Evolutionary conservation across 768 basidiomycete genomes (phyloP).

Genomic region (Psilocybe cyanescens): DNA sequence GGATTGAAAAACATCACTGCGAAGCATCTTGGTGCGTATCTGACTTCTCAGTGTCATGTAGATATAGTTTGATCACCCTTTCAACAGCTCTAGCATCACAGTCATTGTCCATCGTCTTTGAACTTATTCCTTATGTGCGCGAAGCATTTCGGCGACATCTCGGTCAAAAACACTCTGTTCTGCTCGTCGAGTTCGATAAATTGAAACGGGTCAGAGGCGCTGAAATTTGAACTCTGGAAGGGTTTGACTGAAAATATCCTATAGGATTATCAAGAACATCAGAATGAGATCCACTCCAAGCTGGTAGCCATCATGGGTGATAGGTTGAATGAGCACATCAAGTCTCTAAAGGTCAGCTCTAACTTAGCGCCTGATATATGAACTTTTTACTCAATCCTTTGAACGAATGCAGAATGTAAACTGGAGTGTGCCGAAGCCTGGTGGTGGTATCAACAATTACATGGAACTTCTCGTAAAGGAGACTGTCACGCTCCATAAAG

Average conservation of each 20-base stretch:
- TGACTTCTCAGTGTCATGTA: background rate
- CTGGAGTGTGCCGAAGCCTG: constrained; percentile 70
- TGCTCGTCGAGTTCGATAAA: constrained; percentile 98
- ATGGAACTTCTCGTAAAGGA: constrained; percentile 95
- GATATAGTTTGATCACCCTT: constrained; percentile 8
- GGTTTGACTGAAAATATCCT: constrained; percentile 3
- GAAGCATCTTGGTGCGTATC: constrained; percentile 79
- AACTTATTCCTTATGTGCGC: constrained; percentile 93
- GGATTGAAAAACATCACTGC: constrained; percentile 98
- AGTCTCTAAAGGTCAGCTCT: constrained; percentile 67
- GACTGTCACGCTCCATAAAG: constrained; percentile 94
- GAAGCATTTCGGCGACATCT: constrained; percentile 95
- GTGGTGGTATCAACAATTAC: constrained; percentile 79
- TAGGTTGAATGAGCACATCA: constrained; percentile 84
- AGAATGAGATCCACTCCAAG: constrained; percentile 98
- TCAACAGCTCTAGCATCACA: constrained; percentile 89
- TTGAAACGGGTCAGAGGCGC: constrained; percentile 79
- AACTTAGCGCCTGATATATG: constrained; percentile 5
- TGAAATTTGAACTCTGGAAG: constrained; percentile 6
- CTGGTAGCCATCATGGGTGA: constrained; percentile 99
- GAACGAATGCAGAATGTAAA: constrained; percentile 63
- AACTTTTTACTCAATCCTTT: background rate
- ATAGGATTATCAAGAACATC: constrained; percentile 98
- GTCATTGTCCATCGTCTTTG: constrained; percentile 91
- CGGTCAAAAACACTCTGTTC: constrained; percentile 92